These are phyloP conservation scores for Exophiala alcalophila DNA, from an alignment of 2,329 filamentous ascomycete genomes.

Conservation along the genomic window DNA sequence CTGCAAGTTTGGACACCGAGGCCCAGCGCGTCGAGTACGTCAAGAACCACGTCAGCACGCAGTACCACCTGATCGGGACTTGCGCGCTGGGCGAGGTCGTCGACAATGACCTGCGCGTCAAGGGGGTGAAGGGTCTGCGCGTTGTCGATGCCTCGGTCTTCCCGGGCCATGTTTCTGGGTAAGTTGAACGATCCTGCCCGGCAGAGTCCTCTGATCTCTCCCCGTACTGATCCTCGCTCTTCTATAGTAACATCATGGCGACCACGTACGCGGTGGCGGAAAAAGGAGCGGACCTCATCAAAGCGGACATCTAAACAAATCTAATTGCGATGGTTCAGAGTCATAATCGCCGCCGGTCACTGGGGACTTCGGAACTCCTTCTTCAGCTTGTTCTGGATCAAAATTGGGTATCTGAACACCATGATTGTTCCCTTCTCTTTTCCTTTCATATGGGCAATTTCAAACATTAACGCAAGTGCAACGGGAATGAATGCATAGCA, in stretches of 20 bases:
- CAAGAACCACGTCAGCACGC: constrained; percentile 36
- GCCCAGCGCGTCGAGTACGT: constrained; percentile 39
- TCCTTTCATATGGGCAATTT: no score
- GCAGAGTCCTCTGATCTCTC: no score
- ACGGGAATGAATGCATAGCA: no score
- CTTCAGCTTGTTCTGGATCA: no score
- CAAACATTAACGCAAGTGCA: no score
- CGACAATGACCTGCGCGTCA: constrained; percentile 37
- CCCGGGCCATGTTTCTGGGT: constrained; percentile 34
- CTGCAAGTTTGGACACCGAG: constrained; percentile 17
- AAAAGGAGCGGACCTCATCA: constrained; percentile 38
- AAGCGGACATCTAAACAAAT: constrained; percentile 27
- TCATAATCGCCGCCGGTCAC: not conserved
- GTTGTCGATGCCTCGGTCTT: constrained; percentile 40
- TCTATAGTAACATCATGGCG: constrained; percentile 27
- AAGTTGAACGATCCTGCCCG: constrained; percentile 23
- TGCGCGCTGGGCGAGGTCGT: constrained; percentile 47
- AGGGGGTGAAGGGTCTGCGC: constrained; percentile 38
- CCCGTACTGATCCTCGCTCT: no score
- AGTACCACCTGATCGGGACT: constrained; percentile 45
- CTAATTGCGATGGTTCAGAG: not conserved
- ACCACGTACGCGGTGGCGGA: constrained; percentile 37
- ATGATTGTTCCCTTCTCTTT: no score
- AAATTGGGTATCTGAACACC: no score
- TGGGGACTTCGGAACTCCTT: no score